Base-by-base conservation (phyloP, 805 yeast genomes). In the Kodamaea nitidulidarum region DNA sequence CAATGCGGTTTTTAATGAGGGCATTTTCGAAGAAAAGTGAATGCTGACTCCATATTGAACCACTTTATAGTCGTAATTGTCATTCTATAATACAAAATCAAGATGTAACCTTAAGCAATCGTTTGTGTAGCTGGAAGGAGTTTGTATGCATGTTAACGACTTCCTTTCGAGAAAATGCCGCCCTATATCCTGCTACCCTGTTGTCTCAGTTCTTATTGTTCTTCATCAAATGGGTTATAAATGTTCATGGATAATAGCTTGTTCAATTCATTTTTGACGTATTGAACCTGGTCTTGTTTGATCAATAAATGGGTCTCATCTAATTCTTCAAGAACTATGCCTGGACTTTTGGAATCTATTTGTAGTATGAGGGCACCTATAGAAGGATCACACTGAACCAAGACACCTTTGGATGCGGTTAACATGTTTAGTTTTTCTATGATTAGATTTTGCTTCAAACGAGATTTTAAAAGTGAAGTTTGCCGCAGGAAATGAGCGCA, bases 301-400 rank as follows among this genome's bases (percentile, higher is more conserved):
- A 91, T 83, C 44, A 93, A 67, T 14, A 91, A 61, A 60, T 93
- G 98, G 1, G 93, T 86, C 33, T 90, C 97, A 56, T 93, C 98
- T 30, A 91, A 71, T 51, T 93, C 98, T 60, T 83, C 80, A 16
- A 69, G 49, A 1, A 66, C 66, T 2, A 93, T 81, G 49, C 88
- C 95, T 42, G 86, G 83, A 26, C 72, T 64, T 18, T 78, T 76
- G 0, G 87, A 66, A 59, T 93, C 98, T 31, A 91, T 84, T 56
- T 81, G 84, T 15, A 91, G 63, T 2, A 91, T 86, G 35, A 91
- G 68, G 0, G 98, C 96, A 46, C 80, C 75, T 46, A 91, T 88
- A 1, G 97, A 87, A 1, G 98, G 98, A 58, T 91, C 98, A 58
- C 97, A 69, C 41, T 60, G 70, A 12, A 69, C 70, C 28, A 69